Evolutionary conservation across 1,139 yeast genomes (phyloP), one percentile per base, ranked within the genome.

Genomic region (Kodamaea ohmeri): DNA sequence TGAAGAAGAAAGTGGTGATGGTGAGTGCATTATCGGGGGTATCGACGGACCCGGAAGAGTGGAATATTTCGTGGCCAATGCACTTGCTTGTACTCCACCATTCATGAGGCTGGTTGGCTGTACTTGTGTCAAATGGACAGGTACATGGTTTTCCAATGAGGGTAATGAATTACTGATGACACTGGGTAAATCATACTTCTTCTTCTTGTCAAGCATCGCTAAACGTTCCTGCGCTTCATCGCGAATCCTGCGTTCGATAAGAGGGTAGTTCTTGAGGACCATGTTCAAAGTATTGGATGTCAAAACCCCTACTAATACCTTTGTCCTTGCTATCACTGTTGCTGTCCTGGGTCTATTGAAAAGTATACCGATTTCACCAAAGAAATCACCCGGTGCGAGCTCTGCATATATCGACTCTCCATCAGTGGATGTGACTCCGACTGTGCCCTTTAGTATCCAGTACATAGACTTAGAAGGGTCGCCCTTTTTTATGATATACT

Each of bases 401-500:
- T 80, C 87, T 2, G 90, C 89, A 53, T 79, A 82, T 4, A 79
- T 67, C 3, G 85, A 73, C 56, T 83, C 90, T 19, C 88, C 90
- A 55, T 83, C 92, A 4, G 85, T 74, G 6, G 86, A 78, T 0
- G 87, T 78, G 11, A 83, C 87, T 20, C 78, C 78, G 1, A 83
- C 92, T 0, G 80, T 70, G 3, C 94, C 94, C 50, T 83, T 76
- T 12, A 84, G 60, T 27, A 84, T 80, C 89, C 90, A 83, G 53
- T 83, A 83, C 87, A 84, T 82, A 19, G 90, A 76, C 47, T 73
- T 76, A n/a, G 88, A 80, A 2, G 81, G 82, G 49, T 83, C 89
- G 2, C 90, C 90, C 47, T 71, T 78, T 42, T 78, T 78, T 36
- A 83, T 78, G 29, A 83, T 78, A 52, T 76, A 80, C 44, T 79